A percentile compares a stretch with the other conserved stretches of the same genome.
These are phyloP conservation scores for Termitomyces eurrhizus DNA, from an alignment of 768 basidiomycete species.

Conservation along the genomic window DNA sequence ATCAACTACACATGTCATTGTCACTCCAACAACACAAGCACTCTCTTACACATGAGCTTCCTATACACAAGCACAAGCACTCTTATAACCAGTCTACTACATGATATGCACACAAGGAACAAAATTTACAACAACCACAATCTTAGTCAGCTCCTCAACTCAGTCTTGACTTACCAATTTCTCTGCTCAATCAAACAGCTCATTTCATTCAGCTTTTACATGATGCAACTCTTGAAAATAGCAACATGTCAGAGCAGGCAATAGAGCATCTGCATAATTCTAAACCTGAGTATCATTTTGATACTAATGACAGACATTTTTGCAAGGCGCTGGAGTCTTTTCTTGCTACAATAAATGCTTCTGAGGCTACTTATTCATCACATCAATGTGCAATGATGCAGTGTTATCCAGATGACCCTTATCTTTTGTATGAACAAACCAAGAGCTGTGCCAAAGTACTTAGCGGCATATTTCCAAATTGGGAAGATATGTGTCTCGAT, in stretches of 20 bases:
- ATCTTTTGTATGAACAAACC: neutral
- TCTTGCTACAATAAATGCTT: no score
- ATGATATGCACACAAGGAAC: no score
- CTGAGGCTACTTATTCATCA: no score
- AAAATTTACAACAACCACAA: no score
- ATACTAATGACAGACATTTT: no score
- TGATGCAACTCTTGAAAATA: no score
- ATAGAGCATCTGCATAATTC: no score
- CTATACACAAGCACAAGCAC: no score
- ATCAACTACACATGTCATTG: neutral
- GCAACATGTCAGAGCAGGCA: no score
- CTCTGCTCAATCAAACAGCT: neutral
- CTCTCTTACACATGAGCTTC: neutral
- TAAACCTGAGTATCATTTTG: no score
- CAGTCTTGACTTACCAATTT: neutral
- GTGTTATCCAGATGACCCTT: neutral
- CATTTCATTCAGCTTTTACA: neutral
- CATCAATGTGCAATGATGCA: neutral
- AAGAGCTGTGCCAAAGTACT: neutral
- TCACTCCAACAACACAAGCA: neutral
- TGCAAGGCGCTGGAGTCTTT: no score
- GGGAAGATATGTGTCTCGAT: neutral
- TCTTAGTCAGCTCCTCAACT: neutral
- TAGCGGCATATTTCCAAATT: neutral
- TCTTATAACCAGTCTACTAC: no score